Percentiles rank a stretch among this genome's conserved stretches.
These are phyloP conservation scores for Microbotryomycetes sp. DNA, from an alignment of 1,284 basidiomycete genomes.

Conservation along the genomic window DNA sequence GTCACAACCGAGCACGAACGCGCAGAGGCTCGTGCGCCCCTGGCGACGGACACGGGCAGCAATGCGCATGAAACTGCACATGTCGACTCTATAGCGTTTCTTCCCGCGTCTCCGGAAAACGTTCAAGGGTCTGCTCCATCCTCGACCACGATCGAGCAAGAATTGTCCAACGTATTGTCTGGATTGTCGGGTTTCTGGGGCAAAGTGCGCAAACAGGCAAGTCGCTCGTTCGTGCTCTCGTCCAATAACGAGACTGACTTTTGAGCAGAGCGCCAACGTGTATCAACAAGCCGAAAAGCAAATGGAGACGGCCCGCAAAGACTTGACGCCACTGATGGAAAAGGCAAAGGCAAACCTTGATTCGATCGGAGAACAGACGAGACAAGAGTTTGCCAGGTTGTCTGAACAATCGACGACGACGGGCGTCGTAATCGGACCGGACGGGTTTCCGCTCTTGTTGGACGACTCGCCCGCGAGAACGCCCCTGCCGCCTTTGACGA, in stretches of 20 bases:
- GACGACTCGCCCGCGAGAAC: not conserved
- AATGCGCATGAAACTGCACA: too few species aligned
- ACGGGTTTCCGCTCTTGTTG: conserved; percentile 29
- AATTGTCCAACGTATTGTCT: conserved; percentile 26
- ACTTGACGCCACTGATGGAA: conserved; percentile 31
- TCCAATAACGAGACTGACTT: not conserved
- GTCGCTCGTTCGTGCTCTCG: not conserved
- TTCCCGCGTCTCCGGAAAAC: too few species aligned
- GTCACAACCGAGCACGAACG: too few species aligned
- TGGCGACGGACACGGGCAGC: too few species aligned
- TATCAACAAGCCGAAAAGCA: conserved; percentile 25
- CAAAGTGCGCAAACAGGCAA: conserved; percentile 32
- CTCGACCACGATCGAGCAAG: conserved; percentile 22
- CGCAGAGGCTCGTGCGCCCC: too few species aligned
- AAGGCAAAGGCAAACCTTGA: conserved; percentile 24
- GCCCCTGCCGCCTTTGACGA: not conserved
- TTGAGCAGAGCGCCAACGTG: conserved; percentile 2
- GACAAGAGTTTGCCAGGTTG: conserved; percentile 29
- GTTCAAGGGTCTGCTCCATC: too few species aligned
- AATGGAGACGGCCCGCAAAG: conserved; percentile 26
- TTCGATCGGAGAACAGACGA: conserved; percentile 17
- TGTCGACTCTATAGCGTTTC: too few species aligned
- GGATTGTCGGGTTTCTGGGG: conserved; percentile 35
- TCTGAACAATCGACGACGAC: conserved; percentile 5
- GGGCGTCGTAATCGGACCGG: conserved; percentile 29